Base-by-base conservation (phyloP, 2,329 filamentous ascomycete species). In the Arthrobotrys conoides region DNA sequence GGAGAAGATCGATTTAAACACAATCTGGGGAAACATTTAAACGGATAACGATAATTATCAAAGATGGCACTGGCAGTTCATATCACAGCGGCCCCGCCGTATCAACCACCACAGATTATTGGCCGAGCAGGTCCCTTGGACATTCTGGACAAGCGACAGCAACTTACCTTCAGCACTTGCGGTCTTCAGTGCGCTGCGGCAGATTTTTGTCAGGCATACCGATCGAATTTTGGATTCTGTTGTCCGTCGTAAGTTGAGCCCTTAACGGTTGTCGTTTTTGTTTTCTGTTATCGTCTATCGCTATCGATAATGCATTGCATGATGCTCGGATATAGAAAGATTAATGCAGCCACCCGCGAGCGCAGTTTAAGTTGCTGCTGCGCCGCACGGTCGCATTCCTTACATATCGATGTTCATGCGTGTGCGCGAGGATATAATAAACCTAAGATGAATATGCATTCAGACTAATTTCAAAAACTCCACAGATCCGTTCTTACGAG, bases 161-260 rank as follows among this genome's bases (percentile, higher is more conserved):
- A 67, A n/a, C 46, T 77, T 16, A 77, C 73, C 0, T 77, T 77
- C 18, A 68, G 73, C 33, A 53, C 73, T 3, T 77, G 73, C 61
- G 73, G 73, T 10, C 38, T 77, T 27, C 18, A 67, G 6, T 77
- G 73, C 63, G 67, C 49, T 5, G 22, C 41, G n/a, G 67, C 48
- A 9, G 61, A 77, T n/a, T 77, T 77, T 22, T 77, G 73, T 20
- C 67, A 77, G 36, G 61, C 64, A 24, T 77, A 77, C 27, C 49
- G 67, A 38, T 67, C 73, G 61, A 77, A 71, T 55, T 71, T 70
- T 30, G 73, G 73, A 48, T 77, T 77, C 36, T 77, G 73, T 33
- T 77, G 73, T 38, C 73, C 73, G 30, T 46, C 61, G 73, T 77
- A 77, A 71, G 73, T 30, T 59, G 36, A 14, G 6, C n/a, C 22